These are phyloP conservation scores for Ogataea angusta DNA, from an alignment of 805 yeast species.

Conservation along the genomic window DNA sequence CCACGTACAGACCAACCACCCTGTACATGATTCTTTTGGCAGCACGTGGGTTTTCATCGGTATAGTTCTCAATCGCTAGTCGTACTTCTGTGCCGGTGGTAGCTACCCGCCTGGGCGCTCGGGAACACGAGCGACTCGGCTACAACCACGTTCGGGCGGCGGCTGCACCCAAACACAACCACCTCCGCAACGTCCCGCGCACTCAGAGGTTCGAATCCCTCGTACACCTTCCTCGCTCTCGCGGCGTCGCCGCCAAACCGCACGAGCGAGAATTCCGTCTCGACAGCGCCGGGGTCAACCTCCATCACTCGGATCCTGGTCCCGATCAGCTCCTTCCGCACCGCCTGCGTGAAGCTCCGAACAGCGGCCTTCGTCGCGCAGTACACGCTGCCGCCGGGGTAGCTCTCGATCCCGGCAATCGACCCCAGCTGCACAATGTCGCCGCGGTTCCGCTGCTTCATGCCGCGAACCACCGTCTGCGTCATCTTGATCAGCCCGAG, in stretches of 20 bases:
- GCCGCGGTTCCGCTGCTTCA: not conserved
- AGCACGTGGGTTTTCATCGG: constrained; percentile 26
- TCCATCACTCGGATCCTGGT: not conserved
- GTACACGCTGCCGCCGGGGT: not conserved
- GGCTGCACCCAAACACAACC: not conserved
- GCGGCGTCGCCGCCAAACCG: not conserved
- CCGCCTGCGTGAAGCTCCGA: not conserved
- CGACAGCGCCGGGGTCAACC: not conserved
- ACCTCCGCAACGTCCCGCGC: not conserved
- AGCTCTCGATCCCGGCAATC: not conserved
- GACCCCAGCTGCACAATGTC: not conserved
- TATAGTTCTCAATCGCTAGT: no score
- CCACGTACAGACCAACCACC: constrained; percentile 20
- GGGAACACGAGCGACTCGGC: not conserved
- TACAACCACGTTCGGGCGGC: not conserved
- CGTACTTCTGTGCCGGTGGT: not conserved
- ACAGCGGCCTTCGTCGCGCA: not conserved
- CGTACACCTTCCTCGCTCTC: not conserved
- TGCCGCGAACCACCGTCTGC: not conserved
- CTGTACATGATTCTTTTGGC: constrained; percentile 21
- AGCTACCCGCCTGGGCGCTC: not conserved
- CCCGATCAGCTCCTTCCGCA: not conserved
- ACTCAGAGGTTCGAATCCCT: not conserved
- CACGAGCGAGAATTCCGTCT: not conserved
- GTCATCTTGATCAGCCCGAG: not conserved